Conservation (phyloP, 1,139 yeast species). For the Scheffersomyces quercinus region DNA sequence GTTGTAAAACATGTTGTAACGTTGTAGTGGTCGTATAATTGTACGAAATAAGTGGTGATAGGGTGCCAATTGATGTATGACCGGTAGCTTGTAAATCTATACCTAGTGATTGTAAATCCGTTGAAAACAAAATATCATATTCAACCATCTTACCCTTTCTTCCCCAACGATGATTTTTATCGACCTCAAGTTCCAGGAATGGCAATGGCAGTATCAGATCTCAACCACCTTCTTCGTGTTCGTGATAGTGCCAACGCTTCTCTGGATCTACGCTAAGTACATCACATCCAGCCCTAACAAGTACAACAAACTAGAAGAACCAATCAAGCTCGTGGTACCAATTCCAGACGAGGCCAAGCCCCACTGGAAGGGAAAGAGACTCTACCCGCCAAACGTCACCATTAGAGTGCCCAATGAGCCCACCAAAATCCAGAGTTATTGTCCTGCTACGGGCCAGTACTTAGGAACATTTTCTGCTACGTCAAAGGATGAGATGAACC, state of each 20-base stretch:
- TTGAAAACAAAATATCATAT: too few relatives aligned
- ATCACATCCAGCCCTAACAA: slow-evolving; percentile 41
- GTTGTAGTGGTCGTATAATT: too few relatives aligned
- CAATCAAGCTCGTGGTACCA: slow-evolving; percentile 53
- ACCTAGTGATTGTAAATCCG: too few relatives aligned
- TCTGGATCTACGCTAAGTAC: slow-evolving; percentile 40
- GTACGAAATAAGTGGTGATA: too few relatives aligned
- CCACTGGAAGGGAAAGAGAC: slow-evolving; percentile 88
- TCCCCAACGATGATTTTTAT: slow-evolving; percentile 40
- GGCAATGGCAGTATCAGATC: slow-evolving; percentile 52
- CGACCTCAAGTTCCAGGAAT: slow-evolving; percentile 42
- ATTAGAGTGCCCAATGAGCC: slow-evolving; percentile 61
- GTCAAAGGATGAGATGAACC: slow-evolving; percentile 67
- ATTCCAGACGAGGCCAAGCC: slow-evolving; percentile 85
- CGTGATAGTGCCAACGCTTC: slow-evolving; percentile 41
- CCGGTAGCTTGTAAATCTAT: too few relatives aligned
- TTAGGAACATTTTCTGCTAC: slow-evolving; percentile 72
- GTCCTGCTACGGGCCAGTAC: slow-evolving; percentile 94
- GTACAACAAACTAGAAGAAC: slow-evolving; percentile 46
- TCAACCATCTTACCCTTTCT: too few relatives aligned
- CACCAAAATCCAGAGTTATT: slow-evolving; percentile 71
- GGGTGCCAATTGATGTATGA: too few relatives aligned
- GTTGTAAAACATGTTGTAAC: too few relatives aligned
- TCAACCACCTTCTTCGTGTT: slow-evolving; percentile 47
- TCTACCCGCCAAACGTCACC: slow-evolving; percentile 56